Conservation (phyloP, 164 flowering plant genomes). For the Pachysandra terminalis region DNA sequence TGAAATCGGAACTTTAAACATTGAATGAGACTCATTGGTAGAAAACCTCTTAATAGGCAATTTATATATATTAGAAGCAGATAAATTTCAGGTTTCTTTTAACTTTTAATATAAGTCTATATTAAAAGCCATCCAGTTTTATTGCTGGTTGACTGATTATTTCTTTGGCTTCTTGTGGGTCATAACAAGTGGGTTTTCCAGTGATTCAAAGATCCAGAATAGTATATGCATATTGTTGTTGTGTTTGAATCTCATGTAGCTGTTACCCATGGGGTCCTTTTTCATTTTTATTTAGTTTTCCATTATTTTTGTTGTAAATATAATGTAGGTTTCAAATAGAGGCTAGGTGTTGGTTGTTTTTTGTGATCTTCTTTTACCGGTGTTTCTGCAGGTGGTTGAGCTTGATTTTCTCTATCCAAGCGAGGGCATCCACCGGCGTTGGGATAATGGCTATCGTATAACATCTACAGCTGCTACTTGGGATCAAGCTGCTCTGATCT, state of each 20-base stretch:
- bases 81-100: too few species aligned
- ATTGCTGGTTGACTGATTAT: background rate
- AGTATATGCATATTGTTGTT: background rate
- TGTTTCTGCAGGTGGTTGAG: conserved; percentile 71
- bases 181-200: background rate
- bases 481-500: conserved; percentile 84
- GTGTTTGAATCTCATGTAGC: too few species aligned
- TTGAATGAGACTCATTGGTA: too few species aligned
- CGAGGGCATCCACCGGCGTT: conserved; percentile 83
- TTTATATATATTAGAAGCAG: too few species aligned
- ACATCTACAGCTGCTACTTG: conserved; percentile 79
- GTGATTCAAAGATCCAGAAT: background rate
- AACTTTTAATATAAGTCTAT: too few species aligned
- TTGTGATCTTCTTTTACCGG: background rate
- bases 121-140: too few species aligned
- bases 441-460: conserved; percentile 78
- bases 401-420: conserved; percentile 92
- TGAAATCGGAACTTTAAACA: too few species aligned
- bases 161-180: background rate
- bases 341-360: background rate
- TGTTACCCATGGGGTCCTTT: too few species aligned
- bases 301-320: too few species aligned
- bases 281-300: too few species aligned
- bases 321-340: too few species aligned
- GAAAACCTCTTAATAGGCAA: too few species aligned